Base-by-base conservation (phyloP, 768 basidiomycete species). In the Ramaria rubella region DNA sequence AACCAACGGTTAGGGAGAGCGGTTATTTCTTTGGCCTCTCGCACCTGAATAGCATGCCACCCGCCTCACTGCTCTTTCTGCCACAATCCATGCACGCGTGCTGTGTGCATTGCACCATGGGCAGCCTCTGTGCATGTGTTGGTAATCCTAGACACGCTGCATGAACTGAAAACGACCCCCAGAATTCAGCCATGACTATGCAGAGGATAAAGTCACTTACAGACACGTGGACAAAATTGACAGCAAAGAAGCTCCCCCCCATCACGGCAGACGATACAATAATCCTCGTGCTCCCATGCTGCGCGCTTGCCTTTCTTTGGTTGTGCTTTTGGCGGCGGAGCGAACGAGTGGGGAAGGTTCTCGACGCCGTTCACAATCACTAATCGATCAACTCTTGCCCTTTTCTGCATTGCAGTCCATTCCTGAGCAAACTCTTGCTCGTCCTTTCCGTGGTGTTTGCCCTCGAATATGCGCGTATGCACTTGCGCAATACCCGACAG, bases 31-130 rank as follows among this genome's bases (percentile, higher is more conserved):
- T n/a, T n/a, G n/a, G n/a, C n/a, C n/a, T n/a, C n/a, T n/a, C n/a
- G n/a, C 58, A 81, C 81, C 81, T 70, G 65, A 82, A 83, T 29
- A 85, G 61, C 73, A 85, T 76, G 1, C 82, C 81, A 5, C 83
- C 82, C 1, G 75, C 71, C 21, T 79, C 76, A 1, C 63, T 52
- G 0, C 81, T 75, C 15, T 62, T 70, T 50, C 80, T 73, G 8
- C 61, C 15, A 63, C 83, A 85, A 4, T 57, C 62, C 8, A 64
- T 55, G 56, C 83, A 85, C 6, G 55, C 64, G 62, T 85, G 82
- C 59, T 85, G 83, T 56, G 68, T 65, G 60, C 83, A 85, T 8
- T 9, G 43, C 56, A 5, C 55, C 33, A 51, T 36, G 17, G 49
- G 49, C 33, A 33, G 17, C 27, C 17, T 34, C 12, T 36, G 8